Evolutionary conservation across 202 grass and related monocot genomes (phyloP).

Genomic region (Zizania palustris): DNA sequence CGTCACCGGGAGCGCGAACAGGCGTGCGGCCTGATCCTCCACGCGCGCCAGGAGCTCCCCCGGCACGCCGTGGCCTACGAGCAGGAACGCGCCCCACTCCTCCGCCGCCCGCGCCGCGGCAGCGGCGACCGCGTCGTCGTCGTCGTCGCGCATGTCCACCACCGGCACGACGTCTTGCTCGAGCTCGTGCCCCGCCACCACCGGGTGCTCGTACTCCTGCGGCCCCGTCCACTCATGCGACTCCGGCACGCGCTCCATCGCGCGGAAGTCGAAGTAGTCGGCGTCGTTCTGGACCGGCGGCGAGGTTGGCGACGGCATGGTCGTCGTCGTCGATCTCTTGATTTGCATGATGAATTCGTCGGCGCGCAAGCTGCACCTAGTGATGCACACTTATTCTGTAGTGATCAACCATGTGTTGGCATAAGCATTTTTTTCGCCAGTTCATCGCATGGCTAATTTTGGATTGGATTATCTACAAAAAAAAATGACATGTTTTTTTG

Average conservation of each 20-base stretch:
- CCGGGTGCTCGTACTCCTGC: constrained; percentile 34
- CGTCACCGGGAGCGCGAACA: constrained; percentile 54
- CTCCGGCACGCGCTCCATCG: constrained; percentile 46
- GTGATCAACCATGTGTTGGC: neutral
- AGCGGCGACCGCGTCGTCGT: neutral
- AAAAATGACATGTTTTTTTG: neutral
- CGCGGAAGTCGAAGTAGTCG: constrained; percentile 29
- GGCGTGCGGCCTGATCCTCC: constrained; percentile 44
- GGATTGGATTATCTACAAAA: neutral
- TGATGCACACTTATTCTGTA: neutral
- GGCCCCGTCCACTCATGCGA: constrained; percentile 51
- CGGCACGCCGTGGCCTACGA: constrained; percentile 54
- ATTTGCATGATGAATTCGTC: neutral
- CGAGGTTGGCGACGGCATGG: neutral
- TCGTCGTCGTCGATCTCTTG: neutral
- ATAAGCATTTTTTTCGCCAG: neutral
- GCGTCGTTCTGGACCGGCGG: neutral
- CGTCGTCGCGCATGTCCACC: constrained; percentile 34
- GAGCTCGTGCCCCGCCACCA: constrained; percentile 13
- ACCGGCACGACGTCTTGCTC: constrained; percentile 44
- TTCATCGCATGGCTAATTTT: neutral
- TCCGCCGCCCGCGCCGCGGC: constrained; percentile 51
- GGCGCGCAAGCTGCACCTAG: neutral
- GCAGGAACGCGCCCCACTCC: constrained; percentile 71
- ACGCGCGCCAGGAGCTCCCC: neutral